Evolutionary conservation across 306 rosid species (phyloP), one percentile per base, ranked within the genome.

Genomic region (Gynostemma pentaphyllum): DNA sequence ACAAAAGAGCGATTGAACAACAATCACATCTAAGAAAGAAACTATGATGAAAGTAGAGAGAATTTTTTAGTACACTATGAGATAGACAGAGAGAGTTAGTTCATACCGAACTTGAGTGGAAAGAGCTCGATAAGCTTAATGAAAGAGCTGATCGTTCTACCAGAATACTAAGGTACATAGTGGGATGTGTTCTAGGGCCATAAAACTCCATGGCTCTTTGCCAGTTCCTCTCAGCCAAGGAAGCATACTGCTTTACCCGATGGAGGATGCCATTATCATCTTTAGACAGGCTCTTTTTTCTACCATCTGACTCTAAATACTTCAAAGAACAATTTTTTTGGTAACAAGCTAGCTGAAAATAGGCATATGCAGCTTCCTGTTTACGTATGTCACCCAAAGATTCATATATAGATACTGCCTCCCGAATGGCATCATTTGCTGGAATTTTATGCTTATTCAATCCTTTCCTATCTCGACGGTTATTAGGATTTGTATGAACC

Each of bases 171-270:
- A 88, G 68, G 62, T 74, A 82, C 96, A 91, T 91, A 64, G 68
- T 57, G 64, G 89, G 78, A 75, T 91, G 98, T 14, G 92, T 77
- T 75, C 78, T 66, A 41, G 98, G 87, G 69, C 92, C 80, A 76
- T 91, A 91, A 62, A 80, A 88, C 37, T 84, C 96, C 68, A 81
- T 52, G 60, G 98, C 92, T 68, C 76, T 88, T 61, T 85, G 91
- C 98, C 96, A 85, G 75, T 88, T 91, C 79, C 95, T 82, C 75
- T 87, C 98, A 4, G 95, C 98, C 80, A 88, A 76, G 66, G 88
- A 83, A 47, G 86, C 83, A 79, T 88, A 91, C 70, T 85, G 98
- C 79, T 85, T 91, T 75, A 85, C 87, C 71, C 96, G 87, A 66
- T 83, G 95, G 66, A 73, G 68, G 73, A 28, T 50, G 68, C 49